These are phyloP conservation scores for Colletotrichum neosansevieriae DNA, from an alignment of 2,329 filamentous ascomycete genomes.

Conservation along the genomic window DNA sequence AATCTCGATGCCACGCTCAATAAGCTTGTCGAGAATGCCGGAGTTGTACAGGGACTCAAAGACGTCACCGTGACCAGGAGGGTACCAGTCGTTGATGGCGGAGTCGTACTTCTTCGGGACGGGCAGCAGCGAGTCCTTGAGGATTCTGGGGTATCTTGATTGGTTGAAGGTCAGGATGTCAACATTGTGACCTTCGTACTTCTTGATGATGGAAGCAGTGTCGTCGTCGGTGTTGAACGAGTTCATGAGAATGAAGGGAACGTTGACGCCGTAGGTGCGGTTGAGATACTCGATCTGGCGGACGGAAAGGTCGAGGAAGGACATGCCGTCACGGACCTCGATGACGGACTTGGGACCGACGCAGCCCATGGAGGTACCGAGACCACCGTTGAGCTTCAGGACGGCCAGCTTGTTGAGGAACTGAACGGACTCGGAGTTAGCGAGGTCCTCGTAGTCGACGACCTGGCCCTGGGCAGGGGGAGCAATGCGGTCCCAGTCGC, in stretches of 20 bases:
- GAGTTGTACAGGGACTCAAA: conserved; percentile 99
- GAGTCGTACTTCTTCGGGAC: conserved; percentile 92
- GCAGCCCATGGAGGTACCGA: conserved; percentile 99
- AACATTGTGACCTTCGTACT: conserved; percentile 99
- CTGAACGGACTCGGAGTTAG: conserved; percentile 89
- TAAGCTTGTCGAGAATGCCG: conserved; percentile 94
- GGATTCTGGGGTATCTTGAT: conserved; percentile 96
- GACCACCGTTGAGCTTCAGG: conserved; percentile 98
- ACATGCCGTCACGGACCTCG: conserved; percentile 99
- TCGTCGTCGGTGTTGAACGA: conserved; percentile 99
- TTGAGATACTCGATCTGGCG: conserved; percentile 99
- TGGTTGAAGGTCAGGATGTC: conserved; percentile 99
- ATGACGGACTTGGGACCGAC: conserved; percentile 99
- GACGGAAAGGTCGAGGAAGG: conserved; percentile 98
- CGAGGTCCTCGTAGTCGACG: conserved; percentile 91
- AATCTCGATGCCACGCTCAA: conserved; percentile 95
- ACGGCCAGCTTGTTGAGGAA: conserved; percentile 98
- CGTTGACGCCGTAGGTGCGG: conserved; percentile 96
- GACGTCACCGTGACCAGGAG: conserved; percentile 98
- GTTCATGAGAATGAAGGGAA: conserved; percentile 99
- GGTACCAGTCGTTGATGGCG: conserved; percentile 96
- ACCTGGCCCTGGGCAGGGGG: conserved; percentile 95
- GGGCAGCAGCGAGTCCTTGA: conserved; percentile 97
- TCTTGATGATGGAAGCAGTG: conserved; percentile 99
- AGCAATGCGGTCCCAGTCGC: conserved; percentile 96